These are phyloP conservation scores for Grigorovia transvaalensis DNA, from an alignment of 805 yeast species.

Conservation along the genomic window DNA sequence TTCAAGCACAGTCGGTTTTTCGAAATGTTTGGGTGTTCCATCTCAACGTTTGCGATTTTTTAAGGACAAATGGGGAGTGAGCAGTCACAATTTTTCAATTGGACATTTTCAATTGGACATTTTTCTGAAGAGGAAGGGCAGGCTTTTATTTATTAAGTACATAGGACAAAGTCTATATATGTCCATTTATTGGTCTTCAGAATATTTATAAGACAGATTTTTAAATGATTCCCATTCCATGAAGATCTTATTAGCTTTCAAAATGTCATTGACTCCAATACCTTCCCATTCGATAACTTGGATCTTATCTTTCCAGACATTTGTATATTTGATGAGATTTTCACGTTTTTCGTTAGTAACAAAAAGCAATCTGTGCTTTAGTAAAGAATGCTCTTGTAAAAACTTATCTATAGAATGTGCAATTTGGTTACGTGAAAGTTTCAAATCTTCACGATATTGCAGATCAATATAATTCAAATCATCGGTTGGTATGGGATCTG, in stretches of 20 bases:
- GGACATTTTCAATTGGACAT: no score
- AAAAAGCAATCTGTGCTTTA: constrained; percentile 49
- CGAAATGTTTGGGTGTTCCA: background rate
- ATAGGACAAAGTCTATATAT: no score
- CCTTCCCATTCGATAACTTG: constrained; percentile 66
- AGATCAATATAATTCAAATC: constrained; percentile 20
- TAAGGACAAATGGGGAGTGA: no score
- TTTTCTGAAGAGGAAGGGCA: no score
- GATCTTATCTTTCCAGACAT: constrained; percentile 40
- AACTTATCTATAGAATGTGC: background rate
- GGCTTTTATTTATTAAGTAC: no score
- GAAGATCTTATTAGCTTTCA: constrained; percentile 66
- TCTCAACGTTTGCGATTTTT: no score
- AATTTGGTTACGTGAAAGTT: background rate
- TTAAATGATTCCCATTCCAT: constrained; percentile 66
- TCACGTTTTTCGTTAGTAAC: constrained; percentile 50
- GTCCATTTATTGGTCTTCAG: background rate
- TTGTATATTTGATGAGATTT: constrained; percentile 54
- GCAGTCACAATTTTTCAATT: background rate
- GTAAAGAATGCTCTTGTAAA: background rate
- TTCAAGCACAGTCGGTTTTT: background rate
- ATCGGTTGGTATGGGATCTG: background rate
- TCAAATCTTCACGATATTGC: constrained; percentile 1
- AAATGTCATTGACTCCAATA: constrained; percentile 71
- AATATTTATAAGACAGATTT: constrained; percentile 37